phyloP scores from a whole-genome alignment of 1,284 basidiomycete species.

The Malassezia vespertilionis region DNA sequence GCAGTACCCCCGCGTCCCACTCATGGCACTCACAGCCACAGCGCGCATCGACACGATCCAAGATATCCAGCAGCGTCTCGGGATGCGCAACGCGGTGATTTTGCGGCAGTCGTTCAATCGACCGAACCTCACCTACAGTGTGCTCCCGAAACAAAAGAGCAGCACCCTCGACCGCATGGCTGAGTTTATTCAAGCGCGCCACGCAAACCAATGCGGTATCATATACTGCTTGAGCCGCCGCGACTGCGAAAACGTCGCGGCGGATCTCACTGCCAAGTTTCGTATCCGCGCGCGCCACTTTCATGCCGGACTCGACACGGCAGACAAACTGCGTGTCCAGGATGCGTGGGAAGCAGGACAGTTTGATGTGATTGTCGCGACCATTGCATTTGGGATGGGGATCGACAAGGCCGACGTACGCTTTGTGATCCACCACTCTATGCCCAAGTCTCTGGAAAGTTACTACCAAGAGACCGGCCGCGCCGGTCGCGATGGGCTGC shows the following conservation, averaged over 20 bases:
- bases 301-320: conserved; percentile 65
- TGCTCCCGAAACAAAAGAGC: conserved; percentile 55
- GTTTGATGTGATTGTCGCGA: conserved; percentile 79
- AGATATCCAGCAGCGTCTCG: conserved; percentile 66
- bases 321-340: conserved; percentile 60
- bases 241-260: conserved; percentile 69
- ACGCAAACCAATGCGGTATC: conserved; percentile 63
- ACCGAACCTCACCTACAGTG: conserved; percentile 68
- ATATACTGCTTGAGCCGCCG: conserved; percentile 69
- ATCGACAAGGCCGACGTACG: conserved; percentile 80
- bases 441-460: conserved; percentile 62
- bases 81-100: conserved; percentile 52
- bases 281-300: conserved; percentile 66
- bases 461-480: conserved; percentile 75
- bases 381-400: conserved; percentile 81
- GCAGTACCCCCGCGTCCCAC: conserved; percentile 66
- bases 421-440: conserved; percentile 64
- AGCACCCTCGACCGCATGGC: conserved; percentile 60
- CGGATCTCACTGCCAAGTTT: conserved; percentile 54
- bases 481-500: conserved; percentile 65
- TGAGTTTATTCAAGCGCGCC: conserved; percentile 58
- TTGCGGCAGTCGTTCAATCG: conserved; percentile 78
- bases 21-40: conserved; percentile 93
- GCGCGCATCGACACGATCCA: conserved; percentile 66
- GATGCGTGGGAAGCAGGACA: conserved; percentile 64